phyloP scores from a whole-genome alignment of 441 rosid species.

The Erysimum cheiri region DNA sequence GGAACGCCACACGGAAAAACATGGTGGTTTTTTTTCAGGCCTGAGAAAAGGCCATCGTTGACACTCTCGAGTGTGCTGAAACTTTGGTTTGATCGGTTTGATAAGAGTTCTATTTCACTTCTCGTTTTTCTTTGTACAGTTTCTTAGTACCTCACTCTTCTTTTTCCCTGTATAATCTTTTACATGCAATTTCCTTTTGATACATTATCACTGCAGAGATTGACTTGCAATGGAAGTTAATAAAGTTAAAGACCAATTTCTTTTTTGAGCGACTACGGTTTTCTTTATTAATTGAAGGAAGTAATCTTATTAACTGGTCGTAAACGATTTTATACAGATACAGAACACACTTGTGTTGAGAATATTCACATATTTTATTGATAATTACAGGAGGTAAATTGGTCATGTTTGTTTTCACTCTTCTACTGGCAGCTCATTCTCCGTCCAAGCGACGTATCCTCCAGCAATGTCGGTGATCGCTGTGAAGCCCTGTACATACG shows the following conservation, averaged over 20 bases:
- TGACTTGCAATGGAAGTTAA: not conserved
- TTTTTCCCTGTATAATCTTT: not conserved
- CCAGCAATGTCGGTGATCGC: constrained; percentile 78
- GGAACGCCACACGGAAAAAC: constrained; percentile 54
- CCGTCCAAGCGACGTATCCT: constrained; percentile 79
- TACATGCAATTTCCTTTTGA: not conserved
- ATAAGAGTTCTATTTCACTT: constrained; percentile 34
- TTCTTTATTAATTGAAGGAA: not conserved
- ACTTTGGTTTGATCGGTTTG: constrained; percentile 34
- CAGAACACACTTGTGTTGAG: constrained; percentile 19
- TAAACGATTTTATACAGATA: not conserved
- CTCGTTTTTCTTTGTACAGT: constrained; percentile 46
- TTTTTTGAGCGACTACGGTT: not conserved
- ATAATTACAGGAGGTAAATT: constrained; percentile 2
- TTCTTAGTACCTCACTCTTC: constrained; percentile 25
- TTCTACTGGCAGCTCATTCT: constrained; percentile 75
- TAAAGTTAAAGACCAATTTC: not conserved
- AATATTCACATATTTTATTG: constrained; percentile 12
- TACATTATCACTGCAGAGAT: not conserved
- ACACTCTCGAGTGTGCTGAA: constrained; percentile 41
- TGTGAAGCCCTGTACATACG: constrained; percentile 70
- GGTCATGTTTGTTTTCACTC: constrained; percentile 36
- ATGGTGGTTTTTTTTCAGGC: constrained; percentile 56
- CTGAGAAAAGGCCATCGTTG: constrained; percentile 59
- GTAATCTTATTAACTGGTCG: not conserved